Base-by-base conservation (phyloP, 176 grass and related monocot genomes). In the Musa acuminata region DNA sequence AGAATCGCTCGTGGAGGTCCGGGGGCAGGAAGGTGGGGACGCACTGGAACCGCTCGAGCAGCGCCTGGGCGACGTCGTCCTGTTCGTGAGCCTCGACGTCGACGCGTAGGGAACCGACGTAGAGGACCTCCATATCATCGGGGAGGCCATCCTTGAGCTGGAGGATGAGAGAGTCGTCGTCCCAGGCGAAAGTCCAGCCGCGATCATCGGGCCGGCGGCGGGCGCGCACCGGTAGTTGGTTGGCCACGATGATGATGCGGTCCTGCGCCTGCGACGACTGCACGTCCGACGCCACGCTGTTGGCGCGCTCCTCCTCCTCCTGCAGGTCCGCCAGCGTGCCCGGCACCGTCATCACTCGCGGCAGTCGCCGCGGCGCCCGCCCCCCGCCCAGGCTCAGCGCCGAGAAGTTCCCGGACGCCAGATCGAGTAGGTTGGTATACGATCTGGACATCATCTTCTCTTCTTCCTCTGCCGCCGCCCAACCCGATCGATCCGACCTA, bases 61-160 rank as follows among this genome's bases (percentile, higher is more conserved):
- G 85, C 10, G 77, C n/a, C 82, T 85, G 85, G 17, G 89, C 82
- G 65, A 91, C 85, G 57, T 85, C 85, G 51, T 91, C 89, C 80
- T 91, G 89, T 49, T 91, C 85, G 8, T 55, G 68, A 14, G 57
- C 1, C 26, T 78, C 85, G 48, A 91, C 85, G 74, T 91, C 85
- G 65, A 81, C 82, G 52, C 74, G 77, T 73, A 91, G 89, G 19
- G 89, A 91, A 69, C 89, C 89, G 64, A 91, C 83, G 80, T 87
- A 91, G 80, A 91, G 82, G n/a, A 91, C 89, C 83, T 91, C 89
- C 89, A 91, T 87, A 55, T 87, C 89, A 2, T 85, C 85, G 13
- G 89, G 89, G 69, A 91, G 89, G 52, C 89, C 89, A 57, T 85
- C 85, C 64, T 86, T 86, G 70, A 91, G 85, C 83, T 91, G 83